Evolutionary conservation across 1,284 basidiomycete species (phyloP).

Genomic region (Ceratobasidium sp.): DNA sequence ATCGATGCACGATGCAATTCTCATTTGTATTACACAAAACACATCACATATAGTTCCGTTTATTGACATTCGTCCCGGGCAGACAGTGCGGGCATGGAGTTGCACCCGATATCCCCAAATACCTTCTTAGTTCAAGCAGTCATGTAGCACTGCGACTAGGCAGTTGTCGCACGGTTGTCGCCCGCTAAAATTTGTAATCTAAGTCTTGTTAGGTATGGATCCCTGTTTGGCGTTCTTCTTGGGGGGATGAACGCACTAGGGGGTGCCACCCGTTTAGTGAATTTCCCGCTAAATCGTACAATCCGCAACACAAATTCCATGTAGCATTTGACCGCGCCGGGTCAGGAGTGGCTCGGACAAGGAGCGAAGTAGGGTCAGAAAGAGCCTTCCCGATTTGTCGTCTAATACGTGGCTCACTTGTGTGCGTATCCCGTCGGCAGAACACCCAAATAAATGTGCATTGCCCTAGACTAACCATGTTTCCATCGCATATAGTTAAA

Average conservation of each 20-base stretch:
- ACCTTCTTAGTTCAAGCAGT: not conserved
- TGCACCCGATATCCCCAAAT: not conserved
- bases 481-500: not conserved
- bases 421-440: not conserved
- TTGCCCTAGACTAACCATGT: not conserved
- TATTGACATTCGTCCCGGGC: not conserved
- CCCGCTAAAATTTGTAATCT: not conserved
- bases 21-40: conserved; percentile 6
- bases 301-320: not conserved
- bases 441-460: not conserved
- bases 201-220: not conserved
- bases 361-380: not conserved
- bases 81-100: not conserved
- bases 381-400: not conserved
- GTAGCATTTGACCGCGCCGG: not conserved
- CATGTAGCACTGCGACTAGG: not conserved
- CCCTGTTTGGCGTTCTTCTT: not conserved
- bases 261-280: not conserved
- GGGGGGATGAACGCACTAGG: not conserved
- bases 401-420: not conserved
- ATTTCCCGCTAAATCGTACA: not conserved
- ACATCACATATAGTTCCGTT: not conserved
- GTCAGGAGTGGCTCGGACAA: not conserved
- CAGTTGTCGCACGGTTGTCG: no score
- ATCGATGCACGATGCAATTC: not conserved